Evolutionary conservation across 805 yeast genomes (phyloP).

Genomic region (Naumovozyma baii): DNA sequence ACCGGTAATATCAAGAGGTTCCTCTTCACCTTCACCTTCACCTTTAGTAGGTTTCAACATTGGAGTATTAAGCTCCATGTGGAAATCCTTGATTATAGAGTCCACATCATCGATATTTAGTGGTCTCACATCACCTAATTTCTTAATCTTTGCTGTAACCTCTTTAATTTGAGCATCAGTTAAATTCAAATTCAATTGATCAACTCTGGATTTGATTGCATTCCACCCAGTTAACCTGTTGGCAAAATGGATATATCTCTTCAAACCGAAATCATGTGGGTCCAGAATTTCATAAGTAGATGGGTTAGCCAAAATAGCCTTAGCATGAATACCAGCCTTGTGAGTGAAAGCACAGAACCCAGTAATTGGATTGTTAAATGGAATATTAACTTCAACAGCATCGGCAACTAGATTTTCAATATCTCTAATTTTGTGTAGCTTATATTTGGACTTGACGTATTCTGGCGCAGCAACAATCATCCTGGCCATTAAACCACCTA

Average conservation of each 20-base stretch:
- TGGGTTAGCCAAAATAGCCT: constrained; percentile 96
- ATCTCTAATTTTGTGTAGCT: constrained; percentile 90
- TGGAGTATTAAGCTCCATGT: constrained; percentile 41
- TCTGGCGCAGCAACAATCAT: constrained; percentile 98
- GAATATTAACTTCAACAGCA: constrained; percentile 92
- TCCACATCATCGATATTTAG: constrained; percentile 94
- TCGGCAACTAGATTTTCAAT: constrained; percentile 93
- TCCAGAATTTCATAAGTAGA: constrained; percentile 93
- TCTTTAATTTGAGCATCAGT: constrained; percentile 93
- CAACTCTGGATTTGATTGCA: constrained; percentile 96
- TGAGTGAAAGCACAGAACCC: constrained; percentile 99
- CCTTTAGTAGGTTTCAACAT: constrained; percentile 5
- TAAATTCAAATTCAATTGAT: constrained; percentile 82
- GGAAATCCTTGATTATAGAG: constrained; percentile 88
- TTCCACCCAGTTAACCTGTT: constrained; percentile 98
- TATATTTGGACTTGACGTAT: constrained; percentile 87
- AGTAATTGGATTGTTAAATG: constrained; percentile 96
- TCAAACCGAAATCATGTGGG: constrained; percentile 91
- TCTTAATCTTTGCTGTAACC: constrained; percentile 86
- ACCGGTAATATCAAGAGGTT: constrained; percentile 5
- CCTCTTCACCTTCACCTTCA: constrained; percentile 3
- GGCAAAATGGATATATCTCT: constrained; percentile 94
- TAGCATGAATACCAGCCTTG: constrained; percentile 98
- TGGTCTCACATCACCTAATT: constrained; percentile 90
- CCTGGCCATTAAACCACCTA: constrained; percentile 97